Percentiles rank a stretch among this genome's conserved stretches.
phyloP scores from a whole-genome alignment of 352 stramenopile species.

The Phytophthora sp. region DNA sequence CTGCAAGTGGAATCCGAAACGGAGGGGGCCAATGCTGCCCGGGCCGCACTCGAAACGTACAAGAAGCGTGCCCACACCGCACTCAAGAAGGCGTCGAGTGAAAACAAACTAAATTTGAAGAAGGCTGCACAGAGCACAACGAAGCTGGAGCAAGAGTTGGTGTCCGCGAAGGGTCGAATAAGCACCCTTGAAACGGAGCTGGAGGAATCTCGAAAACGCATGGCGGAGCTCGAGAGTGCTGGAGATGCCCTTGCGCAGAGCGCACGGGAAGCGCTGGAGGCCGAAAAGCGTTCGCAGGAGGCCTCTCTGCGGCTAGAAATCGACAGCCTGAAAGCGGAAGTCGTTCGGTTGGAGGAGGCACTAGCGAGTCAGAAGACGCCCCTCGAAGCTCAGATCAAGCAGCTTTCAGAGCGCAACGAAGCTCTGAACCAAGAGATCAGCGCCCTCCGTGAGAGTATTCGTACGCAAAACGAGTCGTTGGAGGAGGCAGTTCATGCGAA shows the following conservation, averaged over 20 bases:
- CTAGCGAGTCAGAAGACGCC: constrained; percentile 31
- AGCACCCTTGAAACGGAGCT: constrained; percentile 44
- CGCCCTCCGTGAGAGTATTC: constrained; percentile 42
- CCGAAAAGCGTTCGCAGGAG: constrained; percentile 35
- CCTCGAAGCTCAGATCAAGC: constrained; percentile 44
- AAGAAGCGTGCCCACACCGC: constrained; percentile 80
- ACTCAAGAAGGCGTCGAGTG: constrained; percentile 77
- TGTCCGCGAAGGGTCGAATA: constrained; percentile 45
- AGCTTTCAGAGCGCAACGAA: constrained; percentile 42
- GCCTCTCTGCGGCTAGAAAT: constrained; percentile 35
- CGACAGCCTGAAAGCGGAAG: constrained; percentile 38
- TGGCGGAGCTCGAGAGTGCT: constrained; percentile 32
- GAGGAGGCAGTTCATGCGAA: constrained; percentile 58
- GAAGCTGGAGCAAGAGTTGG: constrained; percentile 55
- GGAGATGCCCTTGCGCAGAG: constrained; percentile 22
- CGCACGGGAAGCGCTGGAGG: constrained; percentile 30
- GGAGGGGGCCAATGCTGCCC: constrained; percentile 53
- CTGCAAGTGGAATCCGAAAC: constrained; percentile 54
- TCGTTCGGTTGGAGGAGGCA: constrained; percentile 30
- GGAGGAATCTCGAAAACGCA: constrained; percentile 22
- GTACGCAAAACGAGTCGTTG: constrained; percentile 41
- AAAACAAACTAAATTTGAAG: constrained; percentile 67
- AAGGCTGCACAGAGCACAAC: constrained; percentile 48
- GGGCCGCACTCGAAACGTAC: constrained; percentile 74
- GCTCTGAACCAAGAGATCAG: constrained; percentile 35